Percentiles rank a stretch among this genome's conserved stretches.
These are phyloP conservation scores for Argentina anserina DNA, from an alignment of 306 rosid species.

Conservation along the genomic window DNA sequence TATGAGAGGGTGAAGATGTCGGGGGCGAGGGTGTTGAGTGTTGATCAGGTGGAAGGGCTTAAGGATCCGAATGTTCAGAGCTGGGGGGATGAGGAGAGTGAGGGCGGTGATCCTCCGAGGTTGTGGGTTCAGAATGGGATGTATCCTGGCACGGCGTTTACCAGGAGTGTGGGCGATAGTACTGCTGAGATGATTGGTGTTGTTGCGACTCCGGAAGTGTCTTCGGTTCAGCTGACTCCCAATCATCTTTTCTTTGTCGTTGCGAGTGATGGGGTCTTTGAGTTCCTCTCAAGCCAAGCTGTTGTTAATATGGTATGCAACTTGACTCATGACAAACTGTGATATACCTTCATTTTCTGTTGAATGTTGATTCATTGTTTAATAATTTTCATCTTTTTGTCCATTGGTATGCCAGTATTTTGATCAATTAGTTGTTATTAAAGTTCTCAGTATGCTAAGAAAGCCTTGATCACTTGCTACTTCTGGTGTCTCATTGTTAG, in stretches of 20 bases:
- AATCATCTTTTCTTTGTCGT: constrained; percentile 83
- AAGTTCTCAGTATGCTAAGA: neutral
- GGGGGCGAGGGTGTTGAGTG: constrained; percentile 90
- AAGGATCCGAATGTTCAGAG: constrained; percentile 75
- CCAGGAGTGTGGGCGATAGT: constrained; percentile 93
- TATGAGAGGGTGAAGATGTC: constrained; percentile 78
- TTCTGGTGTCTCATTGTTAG: constrained; percentile 1
- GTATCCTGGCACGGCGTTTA: constrained; percentile 95
- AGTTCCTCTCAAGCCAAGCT: constrained; percentile 87
- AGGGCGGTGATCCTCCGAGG: constrained; percentile 87
- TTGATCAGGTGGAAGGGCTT: constrained; percentile 87
- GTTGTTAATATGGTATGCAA: constrained; percentile 82
- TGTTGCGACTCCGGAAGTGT: constrained; percentile 78
- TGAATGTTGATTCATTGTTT: neutral
- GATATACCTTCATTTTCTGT: neutral
- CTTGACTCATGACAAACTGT: neutral
- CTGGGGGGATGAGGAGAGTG: constrained; percentile 93
- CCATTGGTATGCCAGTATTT: neutral
- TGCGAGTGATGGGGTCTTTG: constrained; percentile 96
- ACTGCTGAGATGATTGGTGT: constrained; percentile 90
- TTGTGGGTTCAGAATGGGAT: constrained; percentile 77
- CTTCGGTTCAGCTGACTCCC: constrained; percentile 57
- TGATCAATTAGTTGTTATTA: neutral
- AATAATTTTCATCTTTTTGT: neutral
- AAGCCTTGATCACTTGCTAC: constrained; percentile 1